A percentile compares a stretch with the other conserved stretches of the same genome.
phyloP scores from a whole-genome alignment of 306 rosid species.

The Quercus cerris region DNA sequence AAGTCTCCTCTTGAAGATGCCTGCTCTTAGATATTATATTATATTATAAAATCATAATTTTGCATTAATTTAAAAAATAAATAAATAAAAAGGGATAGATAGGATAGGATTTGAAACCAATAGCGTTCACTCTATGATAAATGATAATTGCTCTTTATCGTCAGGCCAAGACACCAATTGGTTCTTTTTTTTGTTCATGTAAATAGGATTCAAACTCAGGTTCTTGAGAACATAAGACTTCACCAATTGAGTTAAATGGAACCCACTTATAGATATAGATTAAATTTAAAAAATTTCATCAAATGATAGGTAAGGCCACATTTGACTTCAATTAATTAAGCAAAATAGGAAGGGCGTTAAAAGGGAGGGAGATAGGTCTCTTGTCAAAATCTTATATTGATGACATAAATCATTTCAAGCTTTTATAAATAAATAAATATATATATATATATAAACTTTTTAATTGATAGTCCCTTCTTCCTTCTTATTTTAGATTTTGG shows the following conservation, averaged over 20 bases:
- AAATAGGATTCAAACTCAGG: no score
- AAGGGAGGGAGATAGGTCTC: not conserved
- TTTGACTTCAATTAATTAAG: not conserved
- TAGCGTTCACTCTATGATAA: no score
- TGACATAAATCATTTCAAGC: not conserved
- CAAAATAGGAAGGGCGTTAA: not conserved
- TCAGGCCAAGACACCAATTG: no score
- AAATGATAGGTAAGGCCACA: not conserved
- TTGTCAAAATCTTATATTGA: not conserved
- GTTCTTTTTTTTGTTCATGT: no score
- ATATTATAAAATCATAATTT: not conserved
- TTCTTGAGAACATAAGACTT: no score
- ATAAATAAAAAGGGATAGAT: no score
- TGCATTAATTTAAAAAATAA: no score
- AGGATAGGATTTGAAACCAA: no score
- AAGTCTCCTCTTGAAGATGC: not conserved
- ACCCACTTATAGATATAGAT: not conserved
- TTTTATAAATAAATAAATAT: not conserved
- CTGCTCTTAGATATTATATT: not conserved
- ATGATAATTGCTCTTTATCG: no score
- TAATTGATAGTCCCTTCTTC: not conserved
- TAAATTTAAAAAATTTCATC: not conserved
- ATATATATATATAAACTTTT: no score
- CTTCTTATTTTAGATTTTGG: not conserved
- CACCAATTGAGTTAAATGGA: no score